phyloP scores from a whole-genome alignment of 495 filamentous ascomycete genomes.

The Penicillium paxilli region DNA sequence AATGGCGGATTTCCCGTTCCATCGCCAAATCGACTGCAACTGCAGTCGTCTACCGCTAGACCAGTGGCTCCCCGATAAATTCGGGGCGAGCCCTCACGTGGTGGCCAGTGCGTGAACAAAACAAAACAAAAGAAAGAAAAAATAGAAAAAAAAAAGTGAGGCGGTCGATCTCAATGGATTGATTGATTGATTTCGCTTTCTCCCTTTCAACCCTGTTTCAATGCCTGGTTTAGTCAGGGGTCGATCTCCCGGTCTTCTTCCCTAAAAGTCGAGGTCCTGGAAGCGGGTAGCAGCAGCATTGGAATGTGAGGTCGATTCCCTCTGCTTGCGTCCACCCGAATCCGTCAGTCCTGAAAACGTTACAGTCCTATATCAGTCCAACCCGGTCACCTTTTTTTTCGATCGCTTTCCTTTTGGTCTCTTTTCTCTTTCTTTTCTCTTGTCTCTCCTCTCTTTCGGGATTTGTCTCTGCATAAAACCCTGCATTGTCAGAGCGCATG shows the following conservation, averaged over 20 bases:
- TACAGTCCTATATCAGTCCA: constrained; percentile 26
- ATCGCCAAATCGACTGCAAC: constrained; percentile 10
- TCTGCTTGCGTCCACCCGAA: constrained; percentile 30
- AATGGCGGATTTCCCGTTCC: not conserved
- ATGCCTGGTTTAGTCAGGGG: not conserved
- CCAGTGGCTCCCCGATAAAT: constrained; percentile 20
- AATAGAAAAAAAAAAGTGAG: not conserved
- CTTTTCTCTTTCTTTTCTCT: constrained; percentile 10
- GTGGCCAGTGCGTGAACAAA: constrained; percentile 22
- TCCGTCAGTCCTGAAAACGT: constrained; percentile 29
- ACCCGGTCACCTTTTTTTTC: constrained; percentile 29
- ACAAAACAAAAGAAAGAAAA: not conserved
- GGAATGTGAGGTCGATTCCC: constrained; percentile 19
- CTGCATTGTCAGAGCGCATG: too few relatives aligned
- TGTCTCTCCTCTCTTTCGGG: constrained; percentile 2
- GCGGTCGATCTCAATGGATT: constrained; percentile 1
- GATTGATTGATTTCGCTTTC: not conserved
- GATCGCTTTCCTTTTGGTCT: constrained; percentile 11
- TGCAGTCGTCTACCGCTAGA: constrained; percentile 7
- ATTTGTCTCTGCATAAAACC: not conserved
- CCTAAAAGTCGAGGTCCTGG: constrained; percentile 4
- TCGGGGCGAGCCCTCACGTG: constrained; percentile 17
- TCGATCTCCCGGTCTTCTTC: not conserved
- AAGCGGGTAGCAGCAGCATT: constrained; percentile 24
- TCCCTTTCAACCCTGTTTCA: not conserved